These are phyloP conservation scores for Wickerhamiella infanticola DNA, from an alignment of 1,139 yeast genomes.

Conservation along the genomic window DNA sequence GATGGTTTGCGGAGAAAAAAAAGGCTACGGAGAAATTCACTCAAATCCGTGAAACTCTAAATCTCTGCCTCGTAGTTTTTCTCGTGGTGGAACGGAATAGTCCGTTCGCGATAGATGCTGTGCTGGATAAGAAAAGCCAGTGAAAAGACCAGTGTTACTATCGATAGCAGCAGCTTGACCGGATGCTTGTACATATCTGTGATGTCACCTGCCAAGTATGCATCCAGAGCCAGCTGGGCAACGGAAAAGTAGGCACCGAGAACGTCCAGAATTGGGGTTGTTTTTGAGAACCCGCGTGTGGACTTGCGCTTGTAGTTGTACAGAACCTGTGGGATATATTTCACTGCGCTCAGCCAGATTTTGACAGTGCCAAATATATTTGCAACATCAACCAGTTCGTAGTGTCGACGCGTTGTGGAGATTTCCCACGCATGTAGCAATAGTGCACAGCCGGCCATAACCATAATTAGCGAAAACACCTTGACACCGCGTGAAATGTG, in stretches of 20 bases:
- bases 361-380: slow-evolving; percentile 35
- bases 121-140: slow-evolving; percentile 22
- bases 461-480: slow-evolving; percentile 9
- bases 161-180: slow-evolving; percentile 22
- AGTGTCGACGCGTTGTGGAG: slow-evolving; percentile 16
- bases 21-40: no score
- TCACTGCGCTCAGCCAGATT: slow-evolving; percentile 39
- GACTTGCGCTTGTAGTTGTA: slow-evolving; percentile 40
- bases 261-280: slow-evolving; percentile 35
- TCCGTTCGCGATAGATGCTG: slow-evolving; percentile 8
- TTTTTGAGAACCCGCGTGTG: slow-evolving; percentile 42
- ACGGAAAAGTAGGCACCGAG: slow-evolving; percentile 39
- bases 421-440: slow-evolving; percentile 17
- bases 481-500: slow-evolving; percentile 16
- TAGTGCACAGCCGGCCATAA: slow-evolving; percentile 11
- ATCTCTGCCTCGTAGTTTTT: not conserved
- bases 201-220: slow-evolving; percentile 19
- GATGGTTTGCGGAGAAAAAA: no score
- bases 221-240: slow-evolving; percentile 33
- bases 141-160: slow-evolving; percentile 22
- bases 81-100: not conserved
- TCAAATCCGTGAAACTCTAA: no score
- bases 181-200: slow-evolving; percentile 23
- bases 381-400: slow-evolving; percentile 27
- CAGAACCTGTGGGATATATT: slow-evolving; percentile 46